Percentiles rank a stretch among this genome's conserved stretches.
These are phyloP conservation scores for Pichia pseudocactophila DNA, from an alignment of 805 yeast species.

Conservation along the genomic window DNA sequence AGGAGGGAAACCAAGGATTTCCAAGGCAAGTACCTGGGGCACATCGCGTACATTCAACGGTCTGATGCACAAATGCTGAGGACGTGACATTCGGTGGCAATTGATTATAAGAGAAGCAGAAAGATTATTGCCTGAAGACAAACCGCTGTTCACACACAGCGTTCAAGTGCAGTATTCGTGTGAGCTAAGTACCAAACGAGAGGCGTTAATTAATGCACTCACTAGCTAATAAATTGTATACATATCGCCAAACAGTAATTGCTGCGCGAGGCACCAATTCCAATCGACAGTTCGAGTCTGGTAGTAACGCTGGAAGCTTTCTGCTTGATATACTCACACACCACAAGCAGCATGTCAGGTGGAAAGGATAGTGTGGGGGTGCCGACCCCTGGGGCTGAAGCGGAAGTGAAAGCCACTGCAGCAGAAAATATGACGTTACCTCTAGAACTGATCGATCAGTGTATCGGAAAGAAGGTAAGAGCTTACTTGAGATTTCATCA, in stretches of 20 bases:
- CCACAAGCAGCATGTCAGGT: not conserved
- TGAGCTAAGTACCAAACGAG: too few species aligned
- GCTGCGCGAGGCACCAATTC: too few species aligned
- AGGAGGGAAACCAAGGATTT: slow-evolving; percentile 59
- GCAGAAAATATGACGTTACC: slow-evolving; percentile 39
- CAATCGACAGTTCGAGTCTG: too few species aligned
- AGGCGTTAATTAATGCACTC: too few species aligned
- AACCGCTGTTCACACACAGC: too few species aligned
- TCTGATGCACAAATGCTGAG: slow-evolving; percentile 57
- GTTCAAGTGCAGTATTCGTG: too few species aligned
- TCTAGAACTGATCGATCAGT: slow-evolving; percentile 78
- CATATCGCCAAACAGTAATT: too few species aligned
- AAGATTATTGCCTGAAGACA: too few species aligned
- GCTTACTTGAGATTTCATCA: slow-evolving; percentile 54
- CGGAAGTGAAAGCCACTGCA: not conserved
- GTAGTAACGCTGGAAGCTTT: too few species aligned
- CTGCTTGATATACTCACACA: too few species aligned
- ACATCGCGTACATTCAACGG: slow-evolving; percentile 74
- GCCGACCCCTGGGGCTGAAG: not conserved
- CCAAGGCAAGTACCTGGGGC: slow-evolving; percentile 52
- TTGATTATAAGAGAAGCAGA: not conserved
- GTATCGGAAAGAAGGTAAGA: slow-evolving; percentile 72
- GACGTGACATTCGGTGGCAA: slow-evolving; percentile 24
- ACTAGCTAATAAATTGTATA: too few species aligned
- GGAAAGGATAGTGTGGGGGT: not conserved